Evolutionary conservation across 2,329 filamentous ascomycete species (phyloP).

Genomic region (Leptographium wingfieldii): DNA sequence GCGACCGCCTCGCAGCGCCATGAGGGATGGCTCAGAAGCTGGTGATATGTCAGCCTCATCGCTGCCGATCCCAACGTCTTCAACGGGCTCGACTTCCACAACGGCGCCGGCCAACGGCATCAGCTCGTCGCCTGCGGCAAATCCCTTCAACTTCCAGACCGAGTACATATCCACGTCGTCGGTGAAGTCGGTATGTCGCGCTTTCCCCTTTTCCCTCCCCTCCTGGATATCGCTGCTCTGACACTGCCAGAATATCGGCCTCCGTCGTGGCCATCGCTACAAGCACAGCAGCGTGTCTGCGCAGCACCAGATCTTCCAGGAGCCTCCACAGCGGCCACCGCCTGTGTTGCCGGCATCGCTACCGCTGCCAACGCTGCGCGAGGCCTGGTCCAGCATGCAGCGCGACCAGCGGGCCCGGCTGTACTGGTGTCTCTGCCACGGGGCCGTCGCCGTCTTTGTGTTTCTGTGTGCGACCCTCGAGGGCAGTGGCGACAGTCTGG

Average conservation of each 20-base stretch:
- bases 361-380: conserved; percentile 76
- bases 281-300: conserved; percentile 88
- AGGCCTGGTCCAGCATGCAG: conserved; percentile 85
- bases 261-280: conserved; percentile 91
- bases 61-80: background rate
- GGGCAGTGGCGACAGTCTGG: conserved; percentile 58
- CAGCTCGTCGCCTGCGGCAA: background rate
- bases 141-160: conserved; percentile 84
- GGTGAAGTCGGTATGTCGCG: conserved; percentile 58
- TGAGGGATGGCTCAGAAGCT: background rate
- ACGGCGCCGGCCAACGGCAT: background rate
- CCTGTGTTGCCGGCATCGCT: conserved; percentile 83
- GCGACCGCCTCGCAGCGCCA: background rate
- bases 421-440: conserved; percentile 83
- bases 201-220: background rate
- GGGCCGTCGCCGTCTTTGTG: conserved; percentile 69
- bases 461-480: conserved; percentile 54
- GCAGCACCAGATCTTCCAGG: conserved; percentile 88
- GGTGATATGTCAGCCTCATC: too few relatives aligned
- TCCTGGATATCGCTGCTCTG: background rate
- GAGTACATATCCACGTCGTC: conserved; percentile 62
- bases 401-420: conserved; percentile 71
- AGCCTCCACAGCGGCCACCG: conserved; percentile 74
- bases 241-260: conserved; percentile 60
- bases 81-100: background rate